Evolutionary conservation across 192 early-diverging fungal species (phyloP).

Genomic region (Umbelopsis isabellina): DNA sequence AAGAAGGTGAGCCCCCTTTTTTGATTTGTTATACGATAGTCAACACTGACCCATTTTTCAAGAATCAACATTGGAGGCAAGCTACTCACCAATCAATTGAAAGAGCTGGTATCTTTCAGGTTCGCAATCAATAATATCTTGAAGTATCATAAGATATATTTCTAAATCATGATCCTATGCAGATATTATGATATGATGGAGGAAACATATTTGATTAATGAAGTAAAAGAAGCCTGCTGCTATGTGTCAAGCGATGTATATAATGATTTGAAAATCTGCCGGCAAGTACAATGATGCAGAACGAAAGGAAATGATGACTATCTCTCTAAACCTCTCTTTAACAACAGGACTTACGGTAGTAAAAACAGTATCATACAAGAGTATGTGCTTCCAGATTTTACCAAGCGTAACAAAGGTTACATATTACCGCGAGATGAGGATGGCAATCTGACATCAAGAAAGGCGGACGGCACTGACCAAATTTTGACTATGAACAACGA

Average conservation of each 20-base stretch:
- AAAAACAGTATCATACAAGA: slow-evolving; percentile 60
- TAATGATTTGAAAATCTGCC: slow-evolving; percentile 66
- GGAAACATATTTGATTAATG: slow-evolving; percentile 82
- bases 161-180: neutral
- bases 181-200: slow-evolving; percentile 94
- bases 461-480: slow-evolving; percentile 41
- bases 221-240: slow-evolving; percentile 84
- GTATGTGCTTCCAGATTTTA: slow-evolving; percentile 72
- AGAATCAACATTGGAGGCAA: slow-evolving; percentile 87
- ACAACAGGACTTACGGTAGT: slow-evolving; percentile 42
- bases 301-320: neutral
- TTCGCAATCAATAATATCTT: slow-evolving; percentile 24
- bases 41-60: neutral
- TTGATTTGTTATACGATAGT: neutral
- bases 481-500: slow-evolving; percentile 73
- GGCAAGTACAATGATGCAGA: slow-evolving; percentile 37
- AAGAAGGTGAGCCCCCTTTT: slow-evolving; percentile 41
- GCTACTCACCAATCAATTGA: slow-evolving; percentile 84
- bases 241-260: slow-evolving; percentile 73
- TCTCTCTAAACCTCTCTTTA: neutral
- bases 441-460: slow-evolving; percentile 10
- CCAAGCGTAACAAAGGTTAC: slow-evolving; percentile 52
- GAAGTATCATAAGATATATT: neutral
- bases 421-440: slow-evolving; percentile 46
- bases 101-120: slow-evolving; percentile 91